Evolutionary conservation across 1,139 yeast genomes (phyloP).

Genomic region (Lodderomyces jiufengensis): DNA sequence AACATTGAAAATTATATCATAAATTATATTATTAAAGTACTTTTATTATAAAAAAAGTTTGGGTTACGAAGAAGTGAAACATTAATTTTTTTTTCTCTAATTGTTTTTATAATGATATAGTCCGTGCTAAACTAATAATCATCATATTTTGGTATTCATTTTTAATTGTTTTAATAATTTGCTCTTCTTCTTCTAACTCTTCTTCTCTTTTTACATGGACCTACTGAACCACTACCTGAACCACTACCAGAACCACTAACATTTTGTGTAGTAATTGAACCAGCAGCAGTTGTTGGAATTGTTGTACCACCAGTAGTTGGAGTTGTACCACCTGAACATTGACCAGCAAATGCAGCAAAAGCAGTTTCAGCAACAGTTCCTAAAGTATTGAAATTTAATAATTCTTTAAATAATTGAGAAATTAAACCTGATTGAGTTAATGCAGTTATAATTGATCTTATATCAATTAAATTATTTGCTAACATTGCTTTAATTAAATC

Average conservation of each 20-base stretch:
- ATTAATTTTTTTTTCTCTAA: no score
- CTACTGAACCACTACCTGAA: conserved; percentile 13
- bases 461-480: conserved; percentile 27
- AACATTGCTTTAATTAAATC: conserved; percentile 32
- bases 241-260: conserved; percentile 12
- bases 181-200: conserved; percentile 27
- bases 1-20: no score
- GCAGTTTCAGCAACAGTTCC: conserved; percentile 38
- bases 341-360: conserved; percentile 42
- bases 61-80: no score
- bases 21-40: no score
- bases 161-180: no score
- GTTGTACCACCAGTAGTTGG: conserved; percentile 11
- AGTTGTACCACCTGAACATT: conserved; percentile 21
- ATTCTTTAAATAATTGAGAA: conserved; percentile 32
- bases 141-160: no score
- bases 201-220: conserved; percentile 36
- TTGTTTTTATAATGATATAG: no score
- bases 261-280: conserved; percentile 11
- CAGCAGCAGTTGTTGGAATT: conserved; percentile 13
- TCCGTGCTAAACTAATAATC: no score
- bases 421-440: conserved; percentile 36
- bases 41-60: no score
- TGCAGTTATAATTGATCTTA: conserved; percentile 29
- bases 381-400: conserved; percentile 34